These are phyloP conservation scores for Terana coerulea DNA, from an alignment of 768 basidiomycete species.

Conservation along the genomic window DNA sequence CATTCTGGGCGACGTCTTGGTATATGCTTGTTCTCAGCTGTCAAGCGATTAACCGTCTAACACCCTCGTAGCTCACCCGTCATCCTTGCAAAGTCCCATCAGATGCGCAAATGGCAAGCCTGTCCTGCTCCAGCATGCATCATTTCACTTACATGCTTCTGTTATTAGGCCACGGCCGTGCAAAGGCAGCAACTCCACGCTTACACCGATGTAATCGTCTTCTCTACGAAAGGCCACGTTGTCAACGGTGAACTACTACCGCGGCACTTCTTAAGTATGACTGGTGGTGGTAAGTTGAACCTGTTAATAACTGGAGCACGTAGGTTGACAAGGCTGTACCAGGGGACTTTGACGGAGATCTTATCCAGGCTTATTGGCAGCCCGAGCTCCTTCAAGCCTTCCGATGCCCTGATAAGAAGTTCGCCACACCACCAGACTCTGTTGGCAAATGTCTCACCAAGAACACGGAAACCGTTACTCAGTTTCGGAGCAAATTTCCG, in stretches of 20 bases:
- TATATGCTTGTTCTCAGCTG: conserved; percentile 21
- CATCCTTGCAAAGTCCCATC: conserved; percentile 71
- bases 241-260: conserved; percentile 10
- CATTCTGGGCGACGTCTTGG: conserved; percentile 54
- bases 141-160: not conserved
- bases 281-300: conserved; percentile 51
- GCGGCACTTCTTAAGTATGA: conserved; percentile 54
- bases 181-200: conserved; percentile 43
- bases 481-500: conserved; percentile 35
- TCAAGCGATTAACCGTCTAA: not conserved
- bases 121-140: not conserved
- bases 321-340: not conserved
- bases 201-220: conserved; percentile 52
- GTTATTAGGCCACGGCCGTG: conserved; percentile 51
- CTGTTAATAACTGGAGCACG: no score
- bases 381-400: conserved; percentile 52
- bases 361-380: conserved; percentile 54
- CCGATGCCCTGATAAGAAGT: conserved; percentile 44
- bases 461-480: conserved; percentile 40
- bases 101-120: conserved; percentile 57
- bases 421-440: conserved; percentile 44
- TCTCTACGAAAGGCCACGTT: conserved; percentile 28
- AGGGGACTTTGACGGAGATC: conserved; percentile 77
- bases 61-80: conserved; percentile 43
- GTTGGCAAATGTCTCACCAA: conserved; percentile 39